Percentiles rank a stretch among this genome's conserved stretches.
Evolutionary conservation across 1,139 yeast species (phyloP).

Genomic region (Hemisphaericaspora lyxosophila): DNA sequence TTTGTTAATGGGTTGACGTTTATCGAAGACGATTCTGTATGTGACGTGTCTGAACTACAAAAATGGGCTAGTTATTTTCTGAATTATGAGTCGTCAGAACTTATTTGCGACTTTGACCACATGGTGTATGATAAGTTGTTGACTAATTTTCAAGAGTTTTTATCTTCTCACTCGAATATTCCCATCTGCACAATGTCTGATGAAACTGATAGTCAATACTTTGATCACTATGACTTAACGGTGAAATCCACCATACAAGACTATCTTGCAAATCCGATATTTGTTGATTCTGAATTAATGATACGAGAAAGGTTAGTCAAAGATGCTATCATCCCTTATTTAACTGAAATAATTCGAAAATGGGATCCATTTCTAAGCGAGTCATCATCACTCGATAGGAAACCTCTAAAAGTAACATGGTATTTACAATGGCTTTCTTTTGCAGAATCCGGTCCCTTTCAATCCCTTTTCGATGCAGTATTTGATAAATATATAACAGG

Average conservation of each 20-base stretch:
- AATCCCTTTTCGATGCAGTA: conserved; percentile 12
- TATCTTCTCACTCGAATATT: too few species aligned
- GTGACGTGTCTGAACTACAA: conserved; percentile 3
- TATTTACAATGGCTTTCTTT: conserved; percentile 15
- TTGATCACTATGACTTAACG: not conserved
- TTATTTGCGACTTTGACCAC: conserved; percentile 1
- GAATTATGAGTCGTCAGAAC: not conserved
- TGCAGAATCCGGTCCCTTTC: conserved; percentile 16
- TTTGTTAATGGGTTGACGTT: not conserved
- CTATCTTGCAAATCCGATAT: conserved; percentile 4
- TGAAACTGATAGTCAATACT: not conserved
- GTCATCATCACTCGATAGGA: too few species aligned
- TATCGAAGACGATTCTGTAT: not conserved
- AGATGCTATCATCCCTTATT: conserved; percentile 19
- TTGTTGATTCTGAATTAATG: conserved; percentile 15
- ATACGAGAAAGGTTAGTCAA: conserved; percentile 14
- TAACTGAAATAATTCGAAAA: conserved; percentile 3
- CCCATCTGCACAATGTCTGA: not conserved
- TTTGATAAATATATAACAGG: conserved; percentile 14
- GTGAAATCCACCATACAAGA: not conserved
- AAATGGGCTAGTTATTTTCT: conserved; percentile 1
- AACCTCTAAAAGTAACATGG: not conserved
- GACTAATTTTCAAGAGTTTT: not conserved
- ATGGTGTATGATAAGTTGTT: not conserved
- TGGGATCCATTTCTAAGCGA: not conserved